Base-by-base conservation (phyloP, 768 basidiomycete species). In the Collybia sordida region DNA sequence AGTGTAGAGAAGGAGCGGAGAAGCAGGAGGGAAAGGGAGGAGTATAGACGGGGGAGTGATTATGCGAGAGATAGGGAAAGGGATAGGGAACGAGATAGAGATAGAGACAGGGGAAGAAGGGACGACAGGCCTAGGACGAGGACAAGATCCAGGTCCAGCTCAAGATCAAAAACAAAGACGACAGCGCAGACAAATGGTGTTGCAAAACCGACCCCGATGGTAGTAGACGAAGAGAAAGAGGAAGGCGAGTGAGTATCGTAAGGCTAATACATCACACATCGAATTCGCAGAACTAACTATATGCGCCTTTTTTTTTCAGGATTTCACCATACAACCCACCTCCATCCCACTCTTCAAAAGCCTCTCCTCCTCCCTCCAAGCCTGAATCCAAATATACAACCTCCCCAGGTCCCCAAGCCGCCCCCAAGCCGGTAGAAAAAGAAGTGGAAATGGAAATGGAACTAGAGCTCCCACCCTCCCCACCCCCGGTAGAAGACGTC, bases 201-300 rank as follows among this genome's bases (percentile, higher is more conserved):
- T 24, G 19, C 11, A 9, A 47, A 31, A 6, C 46, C 42, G 11
- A 39, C 31, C 39, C 58, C 54, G 52, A 52, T 4, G 63, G 51
- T 42, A 57, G 66, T 11, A 79, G n/a, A 79, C 45, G 80, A 82
- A 11, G 90, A 91, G 57, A 86, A 70, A 64, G 90, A 93, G 72
- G 93, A 95, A 78, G 93, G 90, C 77, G 93, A 96, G 92, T 95
- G 71, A 88, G 93, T 93, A 59, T 74, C 66, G 65, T 66, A 58
- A 63, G 54, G 47, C 46, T 46, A 5, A 42, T 51, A 49, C 41
- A 28, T 31, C 31, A 12, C 9, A 4, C 11, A 7, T 31, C 11
- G 31, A 31, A 14, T 31, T 14, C 14, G 11, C 11, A 14, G 31
- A 31, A 11, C 36, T 15, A 41, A 28, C 39, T 43, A n/a, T 55